Evolutionary conservation across 768 basidiomycete species (phyloP).

Genomic region (Dioszegia aurantiaca): DNA sequence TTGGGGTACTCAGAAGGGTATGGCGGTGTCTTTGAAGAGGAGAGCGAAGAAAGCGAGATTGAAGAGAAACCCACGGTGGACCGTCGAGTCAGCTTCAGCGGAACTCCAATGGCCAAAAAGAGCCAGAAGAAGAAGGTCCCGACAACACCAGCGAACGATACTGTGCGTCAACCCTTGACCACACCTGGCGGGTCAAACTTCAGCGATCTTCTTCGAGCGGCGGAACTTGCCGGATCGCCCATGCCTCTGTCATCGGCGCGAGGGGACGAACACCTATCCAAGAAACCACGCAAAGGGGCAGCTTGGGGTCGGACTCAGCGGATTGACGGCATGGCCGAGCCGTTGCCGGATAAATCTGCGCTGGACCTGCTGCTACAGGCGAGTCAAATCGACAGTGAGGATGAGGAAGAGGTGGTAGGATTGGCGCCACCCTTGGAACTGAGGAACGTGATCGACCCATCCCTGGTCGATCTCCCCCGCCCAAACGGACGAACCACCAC

Average conservation of each 20-base stretch:
- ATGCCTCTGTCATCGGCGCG: no score
- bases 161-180: conserved; percentile 20
- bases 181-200: conserved; percentile 47
- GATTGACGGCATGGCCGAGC: conserved; percentile 15
- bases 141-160: conserved; percentile 24
- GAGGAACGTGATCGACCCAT: conserved; percentile 30
- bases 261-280: conserved; percentile 21
- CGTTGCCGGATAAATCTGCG: conserved; percentile 16
- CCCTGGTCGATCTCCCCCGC: conserved; percentile 8
- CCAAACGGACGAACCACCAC: conserved; percentile 8
- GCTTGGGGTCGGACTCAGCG: conserved; percentile 7
- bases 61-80: conserved; percentile 20
- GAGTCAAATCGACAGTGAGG: conserved; percentile 33
- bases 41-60: conserved; percentile 26
- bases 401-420: background rate
- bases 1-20: conserved; percentile 48
- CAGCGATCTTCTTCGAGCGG: conserved; percentile 43
- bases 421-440: conserved; percentile 5
- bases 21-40: conserved; percentile 25
- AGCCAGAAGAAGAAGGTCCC: conserved; percentile 26
- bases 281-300: conserved; percentile 11
- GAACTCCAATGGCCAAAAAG: conserved; percentile 18
- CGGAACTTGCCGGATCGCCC: conserved; percentile 30
- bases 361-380: conserved; percentile 43
- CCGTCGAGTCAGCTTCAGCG: conserved; percentile 16